phyloP scores from a whole-genome alignment of 176 grass and related monocot species.

The Avena eriantha region DNA sequence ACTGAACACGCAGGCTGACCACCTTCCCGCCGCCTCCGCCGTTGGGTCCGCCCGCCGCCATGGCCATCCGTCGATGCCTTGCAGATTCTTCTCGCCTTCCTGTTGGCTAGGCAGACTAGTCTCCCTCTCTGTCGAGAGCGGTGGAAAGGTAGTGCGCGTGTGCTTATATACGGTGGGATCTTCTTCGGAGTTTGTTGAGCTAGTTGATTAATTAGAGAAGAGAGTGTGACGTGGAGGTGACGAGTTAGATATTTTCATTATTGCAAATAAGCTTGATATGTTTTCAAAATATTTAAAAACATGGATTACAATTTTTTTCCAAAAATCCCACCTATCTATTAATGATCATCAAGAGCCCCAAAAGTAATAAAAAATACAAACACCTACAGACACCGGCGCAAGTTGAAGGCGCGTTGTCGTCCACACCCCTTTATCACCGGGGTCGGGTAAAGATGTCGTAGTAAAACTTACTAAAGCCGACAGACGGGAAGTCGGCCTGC shows the following conservation, averaged over 20 bases:
- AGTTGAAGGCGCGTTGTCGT: too few species aligned
- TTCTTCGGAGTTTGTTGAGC: neutral
- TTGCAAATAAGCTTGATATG: neutral
- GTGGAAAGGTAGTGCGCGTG: neutral
- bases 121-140: neutral
- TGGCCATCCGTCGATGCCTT: conserved; percentile 20
- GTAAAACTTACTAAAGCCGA: too few species aligned
- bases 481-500: too few species aligned
- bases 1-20: conserved; percentile 60
- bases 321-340: too few species aligned
- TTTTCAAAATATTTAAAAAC: neutral
- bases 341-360: too few species aligned
- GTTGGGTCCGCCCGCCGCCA: conserved; percentile 50
- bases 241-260: neutral
- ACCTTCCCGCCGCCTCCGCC: conserved; percentile 38
- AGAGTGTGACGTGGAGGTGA: neutral
- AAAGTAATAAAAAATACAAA: too few species aligned
- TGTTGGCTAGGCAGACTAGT: neutral
- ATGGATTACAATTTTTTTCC: too few species aligned
- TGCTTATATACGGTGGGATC: neutral
- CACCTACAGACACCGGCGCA: too few species aligned
- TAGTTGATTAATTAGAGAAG: neutral
- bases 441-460: too few species aligned
- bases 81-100: conserved; percentile 11
- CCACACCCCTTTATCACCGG: too few species aligned